These are phyloP conservation scores for Emydomyces testavorans DNA, from an alignment of 2,329 filamentous ascomycete species.

Conservation along the genomic window DNA sequence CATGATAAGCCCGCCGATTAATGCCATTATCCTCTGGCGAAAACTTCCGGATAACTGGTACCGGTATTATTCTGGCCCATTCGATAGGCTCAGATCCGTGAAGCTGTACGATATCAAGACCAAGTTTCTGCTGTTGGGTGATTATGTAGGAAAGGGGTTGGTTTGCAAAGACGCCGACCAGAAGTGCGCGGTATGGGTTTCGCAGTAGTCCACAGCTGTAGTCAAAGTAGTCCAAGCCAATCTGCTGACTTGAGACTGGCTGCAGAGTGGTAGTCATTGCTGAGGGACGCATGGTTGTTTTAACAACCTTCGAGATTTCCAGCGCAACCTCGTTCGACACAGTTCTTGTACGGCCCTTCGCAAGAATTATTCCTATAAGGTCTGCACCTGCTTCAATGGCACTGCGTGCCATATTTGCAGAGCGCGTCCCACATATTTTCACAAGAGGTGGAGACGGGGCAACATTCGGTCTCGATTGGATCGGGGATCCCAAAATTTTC, in stretches of 20 bases:
- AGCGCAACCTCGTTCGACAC: conserved; percentile 68
- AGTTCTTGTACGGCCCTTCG: conserved; percentile 65
- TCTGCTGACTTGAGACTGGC: conserved; percentile 21
- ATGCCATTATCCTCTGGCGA: conserved; percentile 63
- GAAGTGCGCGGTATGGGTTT: conserved; percentile 52
- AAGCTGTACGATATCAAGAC: conserved; percentile 80
- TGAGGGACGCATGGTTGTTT: conserved; percentile 34
- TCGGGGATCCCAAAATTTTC: conserved; percentile 57
- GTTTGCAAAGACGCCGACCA: conserved; percentile 91
- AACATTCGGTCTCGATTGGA: conserved; percentile 17
- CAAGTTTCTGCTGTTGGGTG: conserved; percentile 60
- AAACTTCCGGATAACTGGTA: conserved; percentile 83
- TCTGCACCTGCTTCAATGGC: conserved; percentile 83
- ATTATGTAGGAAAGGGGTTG: conserved; percentile 76
- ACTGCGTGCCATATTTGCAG: conserved; percentile 62
- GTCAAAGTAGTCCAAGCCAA: conserved; percentile 56
- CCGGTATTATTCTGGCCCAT: conserved; percentile 79
- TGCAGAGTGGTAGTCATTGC: conserved; percentile 14
- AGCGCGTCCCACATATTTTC: conserved; percentile 91
- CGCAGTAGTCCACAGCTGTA: conserved; percentile 40
- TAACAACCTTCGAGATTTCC: conserved; percentile 69
- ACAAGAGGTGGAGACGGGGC: conserved; percentile 49
- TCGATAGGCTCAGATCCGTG: conserved; percentile 88
- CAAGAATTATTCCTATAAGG: conserved; percentile 84
- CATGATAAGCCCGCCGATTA: conserved; percentile 66